A percentile compares a stretch with the other conserved stretches of the same genome.
Conservation (phyloP, 1,139 yeast genomes). For the Blastobotrys niveus region DNA sequence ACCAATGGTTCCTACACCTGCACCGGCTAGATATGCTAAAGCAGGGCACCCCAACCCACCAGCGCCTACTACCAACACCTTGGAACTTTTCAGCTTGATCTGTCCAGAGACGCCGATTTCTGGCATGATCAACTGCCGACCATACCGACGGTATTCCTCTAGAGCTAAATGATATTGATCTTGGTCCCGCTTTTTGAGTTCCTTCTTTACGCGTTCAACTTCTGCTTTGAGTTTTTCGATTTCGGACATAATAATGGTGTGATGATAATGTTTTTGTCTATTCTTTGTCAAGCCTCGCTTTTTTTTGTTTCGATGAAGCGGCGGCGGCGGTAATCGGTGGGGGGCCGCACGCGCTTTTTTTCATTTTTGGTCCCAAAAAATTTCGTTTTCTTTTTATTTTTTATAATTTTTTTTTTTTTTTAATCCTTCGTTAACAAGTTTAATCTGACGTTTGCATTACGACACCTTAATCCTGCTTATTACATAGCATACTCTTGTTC, state of each 20-base stretch:
- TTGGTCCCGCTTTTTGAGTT: constrained; percentile 4
- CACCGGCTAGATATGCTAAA: constrained; percentile 72
- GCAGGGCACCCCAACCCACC: constrained; percentile 98
- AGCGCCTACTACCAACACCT: constrained; percentile 80
- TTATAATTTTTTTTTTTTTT: not conserved
- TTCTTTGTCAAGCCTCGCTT: not conserved
- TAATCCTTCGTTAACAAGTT: too few relatives aligned
- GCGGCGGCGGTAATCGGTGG: not conserved
- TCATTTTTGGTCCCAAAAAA: constrained; percentile 1
- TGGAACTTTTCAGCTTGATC: constrained; percentile 48
- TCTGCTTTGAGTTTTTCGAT: constrained; percentile 6
- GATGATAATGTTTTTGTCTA: not conserved
- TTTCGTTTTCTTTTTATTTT: not conserved
- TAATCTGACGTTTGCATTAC: too few relatives aligned
- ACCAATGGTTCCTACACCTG: constrained; percentile 64
- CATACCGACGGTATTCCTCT: constrained; percentile 78
- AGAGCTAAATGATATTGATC: constrained; percentile 22
- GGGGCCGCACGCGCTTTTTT: not conserved
- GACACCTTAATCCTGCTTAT: not conserved
- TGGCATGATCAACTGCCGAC: constrained; percentile 93
- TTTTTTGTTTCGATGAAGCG: not conserved
- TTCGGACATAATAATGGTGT: not conserved
- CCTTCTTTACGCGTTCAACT: constrained; percentile 4
- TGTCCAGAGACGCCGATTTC: constrained; percentile 60
- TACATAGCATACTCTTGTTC: not conserved